Base-by-base conservation (phyloP, 2,329 filamentous ascomycete species). In the Exophiala alcalophila region DNA sequence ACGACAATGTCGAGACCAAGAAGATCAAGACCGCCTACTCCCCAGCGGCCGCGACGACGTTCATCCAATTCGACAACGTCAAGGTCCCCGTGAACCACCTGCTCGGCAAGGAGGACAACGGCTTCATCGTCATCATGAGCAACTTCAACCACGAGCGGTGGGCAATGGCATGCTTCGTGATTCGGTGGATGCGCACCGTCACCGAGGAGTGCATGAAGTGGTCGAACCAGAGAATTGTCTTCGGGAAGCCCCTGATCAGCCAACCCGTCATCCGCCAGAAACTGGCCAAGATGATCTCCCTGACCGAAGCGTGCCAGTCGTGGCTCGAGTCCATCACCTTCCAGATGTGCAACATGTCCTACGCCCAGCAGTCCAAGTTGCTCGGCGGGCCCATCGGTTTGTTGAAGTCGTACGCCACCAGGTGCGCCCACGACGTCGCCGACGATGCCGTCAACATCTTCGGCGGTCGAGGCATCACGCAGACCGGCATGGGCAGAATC, bases 81-180 rank as follows among this genome's bases (percentile, higher is more conserved):
- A 74, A 78, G 44, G 84, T 89, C 1, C 83, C 83, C 0, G 73
- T 78, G 0, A 74, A 77, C 57, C 87, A 88, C 58, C 64, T 88
- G 4, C 77, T 89, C 41, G 84, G 84, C 3, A 56, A 71, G 14
- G 84, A 88, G 60, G 83, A 83, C 11, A 68, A 76, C 53, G 84
- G 84, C 5, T 87, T 89, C 81, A 74, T 71, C 44, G 84, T 85
- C 57, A 78, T 84, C 57, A 86, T 85, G 81, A 81, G 77, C 44
- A 86, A 88, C 65, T 88, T 88, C 74, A 89, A 89, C 66, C 84
- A 89, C 62, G 84, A 89, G 61, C 76, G 84, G 0, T 70, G 88
- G 16, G 73, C 73, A n/a, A 85, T 89, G 52, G 70, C 79, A 1
- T 77, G 86, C 15, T 74, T 75, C 0, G 74, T 77, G 1, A 84